Conservation (phyloP, 352 stramenopile species). For the Phytophthora ramorum region DNA sequence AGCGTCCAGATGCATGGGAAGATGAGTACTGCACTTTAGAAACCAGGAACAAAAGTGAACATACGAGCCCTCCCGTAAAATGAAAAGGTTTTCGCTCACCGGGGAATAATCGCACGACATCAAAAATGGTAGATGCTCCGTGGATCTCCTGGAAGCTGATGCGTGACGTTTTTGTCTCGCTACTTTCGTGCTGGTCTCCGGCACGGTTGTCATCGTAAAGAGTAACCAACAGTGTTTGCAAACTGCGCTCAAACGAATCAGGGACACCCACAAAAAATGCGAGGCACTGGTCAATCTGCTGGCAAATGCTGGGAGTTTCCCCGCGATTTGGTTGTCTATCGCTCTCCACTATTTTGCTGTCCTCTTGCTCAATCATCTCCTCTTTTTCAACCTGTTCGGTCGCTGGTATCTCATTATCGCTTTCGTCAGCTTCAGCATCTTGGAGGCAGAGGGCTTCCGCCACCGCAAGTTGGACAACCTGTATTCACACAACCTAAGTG, state of each 20-base stretch:
- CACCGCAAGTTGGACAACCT: constrained; percentile 40
- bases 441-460: constrained; percentile 13
- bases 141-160: constrained; percentile 41
- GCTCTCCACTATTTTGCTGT: neutral
- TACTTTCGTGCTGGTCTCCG: neutral
- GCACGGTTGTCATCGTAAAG: constrained; percentile 32
- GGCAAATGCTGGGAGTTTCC: constrained; percentile 13
- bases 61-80: neutral
- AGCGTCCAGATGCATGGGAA: constrained; percentile 72
- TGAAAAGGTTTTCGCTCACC: constrained; percentile 32
- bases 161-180: neutral
- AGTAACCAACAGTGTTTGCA: constrained; percentile 29
- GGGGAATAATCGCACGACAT: constrained; percentile 62
- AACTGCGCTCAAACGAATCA: constrained; percentile 21
- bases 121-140: constrained; percentile 34
- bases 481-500: neutral
- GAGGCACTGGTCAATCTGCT: constrained; percentile 50
- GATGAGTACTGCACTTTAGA: constrained; percentile 49
- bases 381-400: constrained; percentile 7
- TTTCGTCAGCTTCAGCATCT: constrained; percentile 11
- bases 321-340: neutral
- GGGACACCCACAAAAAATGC: constrained; percentile 55
- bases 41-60: neutral
- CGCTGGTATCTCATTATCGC: constrained; percentile 7
- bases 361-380: neutral